phyloP scores from a whole-genome alignment of 2,329 filamentous ascomycete genomes.

The Tricladium varicosporioides region DNA sequence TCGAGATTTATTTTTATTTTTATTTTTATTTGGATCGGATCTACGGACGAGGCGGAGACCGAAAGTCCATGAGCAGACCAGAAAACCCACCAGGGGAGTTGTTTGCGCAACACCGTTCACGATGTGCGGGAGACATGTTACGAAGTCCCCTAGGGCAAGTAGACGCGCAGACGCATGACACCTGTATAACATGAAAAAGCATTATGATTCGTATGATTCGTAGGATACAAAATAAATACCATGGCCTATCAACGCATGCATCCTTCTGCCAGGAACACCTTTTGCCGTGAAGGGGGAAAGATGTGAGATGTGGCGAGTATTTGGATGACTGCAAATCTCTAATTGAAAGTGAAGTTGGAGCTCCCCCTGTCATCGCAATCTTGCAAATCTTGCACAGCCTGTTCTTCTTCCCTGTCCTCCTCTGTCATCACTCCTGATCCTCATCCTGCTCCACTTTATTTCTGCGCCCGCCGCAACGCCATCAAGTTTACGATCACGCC shows the following conservation, averaged over 20 bases:
- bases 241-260: no score
- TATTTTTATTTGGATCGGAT: no score
- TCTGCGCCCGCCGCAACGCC: slow-evolving; percentile 6
- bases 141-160: no score
- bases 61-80: neutral
- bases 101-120: neutral
- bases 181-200: no score
- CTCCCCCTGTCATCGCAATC: slow-evolving; percentile 22
- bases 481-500: neutral
- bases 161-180: no score
- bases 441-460: neutral
- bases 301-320: neutral
- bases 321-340: neutral
- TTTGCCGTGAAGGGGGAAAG: neutral
- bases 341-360: neutral
- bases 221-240: no score
- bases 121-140: neutral
- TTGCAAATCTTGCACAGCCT: slow-evolving; percentile 27
- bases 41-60: neutral
- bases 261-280: no score
- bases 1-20: neutral
- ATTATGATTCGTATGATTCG: no score
- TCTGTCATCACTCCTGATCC: slow-evolving; percentile 5
- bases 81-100: neutral
- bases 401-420: slow-evolving; percentile 20